Evolutionary conservation across 192 early-diverging fungal species (phyloP).

Genomic region (Coemansia sp.): DNA sequence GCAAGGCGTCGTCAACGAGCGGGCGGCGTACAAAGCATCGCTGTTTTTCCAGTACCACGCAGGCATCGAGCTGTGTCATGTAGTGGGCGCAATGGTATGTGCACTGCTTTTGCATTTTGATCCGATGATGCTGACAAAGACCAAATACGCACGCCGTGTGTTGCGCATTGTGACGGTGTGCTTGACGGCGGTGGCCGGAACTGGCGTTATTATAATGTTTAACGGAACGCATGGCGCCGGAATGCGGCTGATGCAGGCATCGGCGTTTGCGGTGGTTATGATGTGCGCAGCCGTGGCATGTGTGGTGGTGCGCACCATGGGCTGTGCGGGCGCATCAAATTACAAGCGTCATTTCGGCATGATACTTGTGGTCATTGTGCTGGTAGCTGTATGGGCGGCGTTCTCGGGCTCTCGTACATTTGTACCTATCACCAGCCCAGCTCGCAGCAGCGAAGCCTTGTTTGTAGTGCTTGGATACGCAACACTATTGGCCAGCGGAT

Average conservation of each 20-base stretch:
- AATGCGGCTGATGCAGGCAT: constrained; percentile 15
- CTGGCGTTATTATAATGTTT: constrained; percentile 24
- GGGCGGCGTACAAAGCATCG: constrained; percentile 20
- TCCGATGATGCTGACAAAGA: neutral
- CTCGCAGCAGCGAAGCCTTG: constrained; percentile 16
- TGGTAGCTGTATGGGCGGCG: constrained; percentile 26
- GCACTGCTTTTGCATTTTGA: constrained; percentile 20
- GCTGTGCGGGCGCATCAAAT: neutral
- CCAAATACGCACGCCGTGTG: neutral
- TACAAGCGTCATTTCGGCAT: constrained; percentile 19
- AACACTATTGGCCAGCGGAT: constrained; percentile 22
- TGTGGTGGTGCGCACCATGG: neutral
- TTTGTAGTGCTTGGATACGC: constrained; percentile 15
- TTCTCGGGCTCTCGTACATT: constrained; percentile 20
- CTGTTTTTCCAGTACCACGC: constrained; percentile 32
- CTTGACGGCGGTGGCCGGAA: constrained; percentile 6
- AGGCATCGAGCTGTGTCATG: constrained; percentile 12
- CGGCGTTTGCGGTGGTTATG: constrained; percentile 8
- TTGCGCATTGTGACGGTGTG: constrained; percentile 16
- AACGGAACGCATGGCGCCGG: constrained; percentile 8
- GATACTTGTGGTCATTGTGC: neutral
- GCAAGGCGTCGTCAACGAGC: neutral
- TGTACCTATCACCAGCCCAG: constrained; percentile 17
- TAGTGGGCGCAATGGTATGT: constrained; percentile 11
- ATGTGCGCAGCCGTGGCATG: neutral